Evolutionary conservation across 805 yeast genomes (phyloP).

Genomic region (Ascoidea rubescens): DNA sequence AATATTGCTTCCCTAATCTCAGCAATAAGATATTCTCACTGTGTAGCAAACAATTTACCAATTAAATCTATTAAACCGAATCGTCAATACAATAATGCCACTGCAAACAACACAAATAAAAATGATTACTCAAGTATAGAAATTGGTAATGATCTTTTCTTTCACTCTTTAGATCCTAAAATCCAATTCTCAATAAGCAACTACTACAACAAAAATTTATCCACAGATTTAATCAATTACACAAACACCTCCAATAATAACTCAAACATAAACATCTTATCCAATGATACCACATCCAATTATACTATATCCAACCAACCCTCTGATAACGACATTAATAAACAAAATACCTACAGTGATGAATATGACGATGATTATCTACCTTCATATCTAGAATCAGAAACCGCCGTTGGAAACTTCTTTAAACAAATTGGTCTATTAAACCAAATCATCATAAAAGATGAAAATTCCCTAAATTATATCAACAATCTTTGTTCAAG

Average conservation of each 20-base stretch:
- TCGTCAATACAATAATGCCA: background rate
- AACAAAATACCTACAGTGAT: background rate
- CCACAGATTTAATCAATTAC: background rate
- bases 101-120: background rate
- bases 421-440: conserved; percentile 6
- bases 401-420: conserved; percentile 8
- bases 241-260: background rate
- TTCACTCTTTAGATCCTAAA: conserved; percentile 8
- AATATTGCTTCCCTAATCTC: conserved; percentile 8
- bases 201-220: background rate
- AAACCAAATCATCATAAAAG: conserved; percentile 8
- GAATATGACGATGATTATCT: conserved; percentile 1
- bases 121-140: conserved; percentile 1
- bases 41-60: conserved; percentile 5
- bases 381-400: conserved; percentile 8
- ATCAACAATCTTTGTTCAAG: background rate
- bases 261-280: too few relatives aligned
- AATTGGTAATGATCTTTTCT: conserved; percentile 8
- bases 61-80: background rate
- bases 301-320: too few relatives aligned
- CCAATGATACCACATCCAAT: too few relatives aligned
- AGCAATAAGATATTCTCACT: conserved; percentile 8
- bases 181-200: conserved; percentile 1
- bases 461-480: conserved; percentile 5
- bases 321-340: background rate